Evolutionary conservation across 306 rosid species (phyloP).

Genomic region (Phaseolus lunatus): DNA sequence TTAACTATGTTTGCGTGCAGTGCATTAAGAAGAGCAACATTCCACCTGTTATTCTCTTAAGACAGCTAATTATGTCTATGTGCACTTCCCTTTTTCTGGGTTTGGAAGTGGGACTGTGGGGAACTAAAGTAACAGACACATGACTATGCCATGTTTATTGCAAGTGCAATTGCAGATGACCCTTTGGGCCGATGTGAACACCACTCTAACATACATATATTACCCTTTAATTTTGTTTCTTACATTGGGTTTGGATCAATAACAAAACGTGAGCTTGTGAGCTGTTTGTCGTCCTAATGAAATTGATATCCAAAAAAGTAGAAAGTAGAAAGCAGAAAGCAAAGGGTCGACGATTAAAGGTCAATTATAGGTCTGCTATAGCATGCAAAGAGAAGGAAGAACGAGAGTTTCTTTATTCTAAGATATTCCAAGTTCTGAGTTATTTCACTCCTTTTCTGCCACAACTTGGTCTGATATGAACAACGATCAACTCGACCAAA

Average conservation of each 20-base stretch:
- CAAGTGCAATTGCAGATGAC: neutral
- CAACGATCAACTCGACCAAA: neutral
- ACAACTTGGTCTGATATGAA: neutral
- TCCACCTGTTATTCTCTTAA: conserved; percentile 31
- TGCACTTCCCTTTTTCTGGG: conserved; percentile 25
- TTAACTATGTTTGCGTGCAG: conserved; percentile 5
- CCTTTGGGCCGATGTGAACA: conserved; percentile 37
- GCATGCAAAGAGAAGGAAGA: conserved; percentile 21
- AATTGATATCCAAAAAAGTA: neutral
- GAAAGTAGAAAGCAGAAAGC: conserved; percentile 30
- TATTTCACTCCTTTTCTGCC: neutral
- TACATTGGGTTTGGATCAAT: conserved; percentile 25
- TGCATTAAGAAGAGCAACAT: conserved; percentile 43
- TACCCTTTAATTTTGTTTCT: conserved; percentile 10
- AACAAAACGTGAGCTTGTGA: conserved; percentile 5
- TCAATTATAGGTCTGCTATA: conserved; percentile 9
- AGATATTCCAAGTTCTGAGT: conserved; percentile 13
- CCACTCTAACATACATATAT: conserved; percentile 14
- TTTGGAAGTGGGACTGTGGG: conserved; percentile 12
- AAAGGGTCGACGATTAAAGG: conserved; percentile 26
- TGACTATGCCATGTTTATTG: conserved; percentile 5
- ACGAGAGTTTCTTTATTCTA: neutral
- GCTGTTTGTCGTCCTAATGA: neutral
- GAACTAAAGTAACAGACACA: conserved; percentile 24
- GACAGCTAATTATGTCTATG: conserved; percentile 28